These are phyloP conservation scores for Persicaria tinctoria DNA, from an alignment of 148 eudicot species.

Conservation along the genomic window DNA sequence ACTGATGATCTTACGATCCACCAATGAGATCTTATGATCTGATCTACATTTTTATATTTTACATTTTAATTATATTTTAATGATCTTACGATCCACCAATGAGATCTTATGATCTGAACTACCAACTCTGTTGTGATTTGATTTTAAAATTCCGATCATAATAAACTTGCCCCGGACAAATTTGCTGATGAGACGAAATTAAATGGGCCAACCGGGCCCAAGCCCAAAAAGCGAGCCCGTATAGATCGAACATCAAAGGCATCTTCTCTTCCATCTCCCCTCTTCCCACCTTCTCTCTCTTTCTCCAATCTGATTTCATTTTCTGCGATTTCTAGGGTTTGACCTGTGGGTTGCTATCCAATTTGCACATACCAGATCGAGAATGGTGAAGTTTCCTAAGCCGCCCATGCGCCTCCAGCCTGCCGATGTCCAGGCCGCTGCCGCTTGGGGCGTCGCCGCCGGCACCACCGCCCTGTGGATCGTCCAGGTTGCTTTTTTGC, in stretches of 20 bases:
- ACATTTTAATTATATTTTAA: too few relatives aligned
- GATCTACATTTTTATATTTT: too few relatives aligned
- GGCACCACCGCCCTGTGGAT: constrained; percentile 42
- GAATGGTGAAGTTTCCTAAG: constrained; percentile 30
- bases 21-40: too few relatives aligned
- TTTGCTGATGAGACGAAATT: too few relatives aligned
- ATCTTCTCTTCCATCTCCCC: background rate
- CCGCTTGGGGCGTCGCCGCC: constrained; percentile 72
- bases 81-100: too few relatives aligned
- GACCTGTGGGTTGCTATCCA: background rate
- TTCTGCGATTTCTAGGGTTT: constrained; percentile 13
- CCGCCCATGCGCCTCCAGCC: constrained; percentile 33
- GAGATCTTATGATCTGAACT: too few relatives aligned
- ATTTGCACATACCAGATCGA: constrained; percentile 14
- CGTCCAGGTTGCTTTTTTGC: constrained; percentile 43
- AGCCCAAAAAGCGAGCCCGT: too few relatives aligned
- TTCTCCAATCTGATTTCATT: background rate
- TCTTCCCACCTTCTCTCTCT: background rate
- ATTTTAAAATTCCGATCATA: too few relatives aligned
- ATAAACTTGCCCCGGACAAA: too few relatives aligned
- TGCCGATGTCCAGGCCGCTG: constrained; percentile 61
- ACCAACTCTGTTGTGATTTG: too few relatives aligned
- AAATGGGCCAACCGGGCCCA: too few relatives aligned
- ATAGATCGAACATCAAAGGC: background rate
- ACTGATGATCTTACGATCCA: too few relatives aligned